phyloP scores from a whole-genome alignment of 108 stramenopile genomes.

The Parietichytrium sp. region DNA sequence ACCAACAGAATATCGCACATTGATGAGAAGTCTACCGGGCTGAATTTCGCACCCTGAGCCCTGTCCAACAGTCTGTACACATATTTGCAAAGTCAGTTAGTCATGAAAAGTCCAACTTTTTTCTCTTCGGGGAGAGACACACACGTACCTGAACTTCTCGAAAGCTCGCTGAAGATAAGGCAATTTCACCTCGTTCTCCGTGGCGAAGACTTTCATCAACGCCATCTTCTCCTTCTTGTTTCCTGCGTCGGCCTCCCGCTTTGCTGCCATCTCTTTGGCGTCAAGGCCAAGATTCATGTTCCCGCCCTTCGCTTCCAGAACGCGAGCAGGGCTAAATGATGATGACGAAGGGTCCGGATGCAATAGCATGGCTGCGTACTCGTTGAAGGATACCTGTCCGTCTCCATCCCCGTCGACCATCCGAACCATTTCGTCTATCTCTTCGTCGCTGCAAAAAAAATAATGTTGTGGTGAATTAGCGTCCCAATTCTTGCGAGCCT shows the following conservation, averaged over 20 bases:
- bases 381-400: slow-evolving; percentile 73
- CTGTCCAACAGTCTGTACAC: too few species aligned
- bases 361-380: slow-evolving; percentile 67
- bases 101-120: too few species aligned
- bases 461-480: too few species aligned
- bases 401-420: slow-evolving; percentile 78
- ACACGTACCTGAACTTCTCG: slow-evolving; percentile 27
- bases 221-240: neutral
- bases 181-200: neutral
- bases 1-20: slow-evolving; percentile 60
- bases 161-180: slow-evolving; percentile 18
- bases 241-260: neutral
- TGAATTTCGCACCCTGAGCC: too few species aligned
- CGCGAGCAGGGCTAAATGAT: slow-evolving; percentile 49
- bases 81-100: too few species aligned
- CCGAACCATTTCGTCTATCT: slow-evolving; percentile 68
- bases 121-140: too few species aligned
- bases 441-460: slow-evolving; percentile 34
- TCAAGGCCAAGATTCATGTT: neutral
- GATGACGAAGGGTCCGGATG: slow-evolving; percentile 70
- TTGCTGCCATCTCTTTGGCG: neutral
- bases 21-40: slow-evolving; percentile 48
- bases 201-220: neutral
- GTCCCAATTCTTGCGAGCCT: too few species aligned
- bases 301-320: neutral